phyloP scores from a whole-genome alignment of 2,329 filamentous ascomycete genomes.

The Emmonsia crescens region DNA sequence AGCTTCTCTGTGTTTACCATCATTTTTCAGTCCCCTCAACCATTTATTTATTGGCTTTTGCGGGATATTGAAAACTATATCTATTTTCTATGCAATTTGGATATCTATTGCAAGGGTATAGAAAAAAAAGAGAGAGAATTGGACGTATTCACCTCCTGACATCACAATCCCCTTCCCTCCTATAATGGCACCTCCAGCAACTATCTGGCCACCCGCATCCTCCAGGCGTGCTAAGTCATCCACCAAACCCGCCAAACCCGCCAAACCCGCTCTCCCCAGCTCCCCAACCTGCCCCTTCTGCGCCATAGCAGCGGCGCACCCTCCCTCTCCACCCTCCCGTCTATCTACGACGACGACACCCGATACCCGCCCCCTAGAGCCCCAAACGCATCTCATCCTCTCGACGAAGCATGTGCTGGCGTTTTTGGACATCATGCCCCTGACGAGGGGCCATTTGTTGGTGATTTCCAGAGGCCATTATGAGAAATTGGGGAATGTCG shows the following conservation, averaged over 20 bases:
- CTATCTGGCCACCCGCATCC: background rate
- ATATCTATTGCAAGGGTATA: no score
- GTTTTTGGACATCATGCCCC: conserved; percentile 87
- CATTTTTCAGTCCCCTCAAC: no score
- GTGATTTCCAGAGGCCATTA: conserved; percentile 68
- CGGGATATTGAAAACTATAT: no score
- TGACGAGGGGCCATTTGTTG: conserved; percentile 72
- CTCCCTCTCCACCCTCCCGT: conserved; percentile 23
- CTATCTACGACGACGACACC: background rate
- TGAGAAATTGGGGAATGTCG: conserved; percentile 64
- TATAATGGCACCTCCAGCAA: background rate
- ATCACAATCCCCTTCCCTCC: background rate
- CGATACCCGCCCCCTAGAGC: background rate
- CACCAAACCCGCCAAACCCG: background rate
- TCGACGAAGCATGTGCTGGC: conserved; percentile 68
- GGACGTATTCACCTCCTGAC: background rate
- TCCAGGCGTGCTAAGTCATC: background rate
- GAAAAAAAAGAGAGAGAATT: background rate
- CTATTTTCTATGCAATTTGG: no score
- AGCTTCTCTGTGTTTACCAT: no score
- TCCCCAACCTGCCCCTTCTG: conserved; percentile 45
- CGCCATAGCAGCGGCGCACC: conserved; percentile 44
- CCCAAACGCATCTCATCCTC: conserved; percentile 50
- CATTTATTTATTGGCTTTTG: no score
- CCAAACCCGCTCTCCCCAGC: background rate